Evolutionary conservation across 169 alveolate genomes (phyloP).

Genomic region (Plasmodium gallinaceum): DNA sequence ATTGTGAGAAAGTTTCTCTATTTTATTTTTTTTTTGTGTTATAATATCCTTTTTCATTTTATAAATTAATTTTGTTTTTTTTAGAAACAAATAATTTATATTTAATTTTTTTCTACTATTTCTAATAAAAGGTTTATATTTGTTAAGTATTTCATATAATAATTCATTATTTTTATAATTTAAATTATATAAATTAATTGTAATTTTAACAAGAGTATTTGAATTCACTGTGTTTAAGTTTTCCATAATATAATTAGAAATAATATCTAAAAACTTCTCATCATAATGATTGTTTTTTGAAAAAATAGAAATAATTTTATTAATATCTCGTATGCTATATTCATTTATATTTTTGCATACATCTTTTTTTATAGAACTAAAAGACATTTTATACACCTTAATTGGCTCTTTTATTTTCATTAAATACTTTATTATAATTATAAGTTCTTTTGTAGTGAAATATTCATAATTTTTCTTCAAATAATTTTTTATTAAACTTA

Average conservation of each 20-base stretch:
- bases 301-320: neutral
- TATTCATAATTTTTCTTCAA: neutral
- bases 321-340: slow-evolving; percentile 8
- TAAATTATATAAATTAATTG: slow-evolving; percentile 7
- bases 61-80: slow-evolving; percentile 1
- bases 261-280: slow-evolving; percentile 1
- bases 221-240: slow-evolving; percentile 32
- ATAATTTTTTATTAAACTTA: neutral
- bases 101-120: neutral
- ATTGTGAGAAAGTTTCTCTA: neutral
- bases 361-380: too few relatives aligned
- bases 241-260: neutral
- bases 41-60: neutral
- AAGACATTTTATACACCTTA: neutral
- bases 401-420: neutral
- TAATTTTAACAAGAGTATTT: neutral
- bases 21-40: neutral
- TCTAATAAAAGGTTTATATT: slow-evolving; percentile 12
- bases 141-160: slow-evolving; percentile 14
- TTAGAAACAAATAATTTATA: neutral
- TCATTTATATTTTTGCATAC: neutral
- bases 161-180: slow-evolving; percentile 8
- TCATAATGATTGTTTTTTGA: slow-evolving; percentile 16
- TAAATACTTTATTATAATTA: neutral
- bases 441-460: neutral